Base-by-base conservation (phyloP, 2,329 filamentous ascomycete species). In the Aspergillus aculeatus region DNA sequence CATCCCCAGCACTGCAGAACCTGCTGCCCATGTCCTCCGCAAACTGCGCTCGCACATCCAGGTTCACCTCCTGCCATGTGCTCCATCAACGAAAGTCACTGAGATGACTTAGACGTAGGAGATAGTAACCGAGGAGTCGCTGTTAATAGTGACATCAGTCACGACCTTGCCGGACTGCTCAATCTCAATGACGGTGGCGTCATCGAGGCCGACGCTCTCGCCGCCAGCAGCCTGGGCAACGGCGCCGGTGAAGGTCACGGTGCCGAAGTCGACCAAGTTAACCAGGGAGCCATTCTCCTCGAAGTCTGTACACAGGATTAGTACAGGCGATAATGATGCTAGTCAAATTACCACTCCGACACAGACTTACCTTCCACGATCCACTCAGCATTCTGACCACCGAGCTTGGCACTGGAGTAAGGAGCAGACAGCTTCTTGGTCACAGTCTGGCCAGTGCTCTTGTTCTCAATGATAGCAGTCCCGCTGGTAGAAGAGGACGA, bases 371-470 rank as follows among this genome's bases (percentile, higher is more conserved):
- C 53, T 50, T 67, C 65, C 4, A 67, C 61, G n/a, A 86, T 86
- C 83, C 84, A 87, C 70, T 86, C 84, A 14, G 83, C 84, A 56
- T 85, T 85, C 62, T 77, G 79, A 71, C 83, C 76, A 72, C 82
- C 83, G 3, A 86, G 78, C 14, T 57, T 47, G 11, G 69, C 69
- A 55, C 80, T 70, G 62, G 69, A 72, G 31, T 44, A 16, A 7
- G 38, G 38, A 16, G 38, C 38, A 7, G 67, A 75, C 74, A 86
- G 83, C 10, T 71, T 77, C 70, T 87, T 81, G 5, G 76, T 78
- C 31, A 83, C 82, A 5, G 69, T 75, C 66, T 81, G 69, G 60
- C 82, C 83, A 2, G 78, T 86, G 31, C 75, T 77, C 57, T 77
- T 58, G 71, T 86, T 86, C 62, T 82, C 72, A 48, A 84, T 69